Evolutionary conservation across 805 yeast species (phyloP), one percentile per base, ranked within the genome.

Genomic region (Dipodascus geniculatus): DNA sequence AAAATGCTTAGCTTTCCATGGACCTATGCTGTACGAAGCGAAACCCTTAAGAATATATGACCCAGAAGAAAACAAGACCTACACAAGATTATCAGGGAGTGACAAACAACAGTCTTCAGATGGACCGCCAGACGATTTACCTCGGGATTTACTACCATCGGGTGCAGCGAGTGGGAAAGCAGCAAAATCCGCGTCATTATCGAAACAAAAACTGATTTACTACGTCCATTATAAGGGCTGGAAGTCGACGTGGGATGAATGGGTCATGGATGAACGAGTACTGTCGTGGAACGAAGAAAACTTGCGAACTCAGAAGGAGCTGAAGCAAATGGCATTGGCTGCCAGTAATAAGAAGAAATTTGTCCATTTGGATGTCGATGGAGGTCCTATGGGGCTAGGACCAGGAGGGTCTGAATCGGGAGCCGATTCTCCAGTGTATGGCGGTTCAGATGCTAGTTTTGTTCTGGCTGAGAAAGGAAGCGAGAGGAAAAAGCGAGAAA

Each of bases 241-340:
- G 99, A 91, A 90, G 63, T 69, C 83, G 17, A 82, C 89, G 55
- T 91, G 96, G 96, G 98, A 91, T 65, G 99, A 91, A 67, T 91
- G 99, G 99, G 91, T 91, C 1, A 76, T 78, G 1, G 67, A 69
- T 4, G 82, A 79, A 42, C 71, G 98, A 35, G 76, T 91, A 3
- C 71, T 87, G 62, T 83, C 80, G 57, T 74, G 74, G 63, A 85
- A 77, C 51, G 83, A 80, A 28, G 95, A 84, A 58, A 88, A 85
- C 62, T 60, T 84, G 52, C 71, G 75, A 50, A 68, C 80, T 51
- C 87, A 83, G 66, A 78, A 81, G 58, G 82, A 78, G 56, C 68
- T 87, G 58, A 78, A 78, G 55, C 69, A 69, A 31, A 76, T 75
- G 20, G 78, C 81, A 2, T 57, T 74, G 35, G 66, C 70, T 14